Conservation (phyloP, 306 rosid species). For the Mimosa bimucronata region DNA sequence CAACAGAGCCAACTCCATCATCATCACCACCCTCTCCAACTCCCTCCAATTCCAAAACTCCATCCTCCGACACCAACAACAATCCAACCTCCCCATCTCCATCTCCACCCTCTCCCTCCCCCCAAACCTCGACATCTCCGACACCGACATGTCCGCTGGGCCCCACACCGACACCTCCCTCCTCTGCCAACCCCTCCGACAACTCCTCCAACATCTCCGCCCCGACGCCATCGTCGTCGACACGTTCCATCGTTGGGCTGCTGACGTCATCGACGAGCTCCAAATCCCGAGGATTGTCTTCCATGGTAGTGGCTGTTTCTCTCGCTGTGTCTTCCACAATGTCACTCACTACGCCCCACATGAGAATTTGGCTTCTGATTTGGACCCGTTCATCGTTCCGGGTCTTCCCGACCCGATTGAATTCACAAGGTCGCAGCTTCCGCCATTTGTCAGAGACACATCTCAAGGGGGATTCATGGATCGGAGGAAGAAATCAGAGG, state of each 20-base stretch:
- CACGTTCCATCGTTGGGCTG: slow-evolving; percentile 59
- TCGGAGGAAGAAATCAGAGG: slow-evolving; percentile 24
- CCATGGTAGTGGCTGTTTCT: slow-evolving; percentile 58
- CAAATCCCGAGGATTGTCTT: slow-evolving; percentile 47
- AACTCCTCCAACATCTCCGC: slow-evolving; percentile 36
- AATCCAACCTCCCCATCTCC: slow-evolving; percentile 37
- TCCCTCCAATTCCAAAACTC: slow-evolving; percentile 45
- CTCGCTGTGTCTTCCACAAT: slow-evolving; percentile 48
- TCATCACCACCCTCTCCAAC: slow-evolving; percentile 51
- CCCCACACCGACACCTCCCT: slow-evolving; percentile 44
- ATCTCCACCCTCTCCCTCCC: slow-evolving; percentile 47
- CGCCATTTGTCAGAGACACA: slow-evolving; percentile 35
- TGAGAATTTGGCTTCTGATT: slow-evolving; percentile 48
- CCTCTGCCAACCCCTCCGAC: slow-evolving; percentile 55
- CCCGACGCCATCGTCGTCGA: slow-evolving; percentile 63
- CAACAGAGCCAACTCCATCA: slow-evolving; percentile 59
- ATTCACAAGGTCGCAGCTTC: slow-evolving; percentile 58
- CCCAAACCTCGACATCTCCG: slow-evolving; percentile 32
- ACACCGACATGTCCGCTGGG: slow-evolving; percentile 49
- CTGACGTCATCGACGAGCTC: slow-evolving; percentile 39
- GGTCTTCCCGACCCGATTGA: slow-evolving; percentile 52
- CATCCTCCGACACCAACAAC: slow-evolving; percentile 55
- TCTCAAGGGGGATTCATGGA: slow-evolving; percentile 23
- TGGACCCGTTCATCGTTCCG: slow-evolving; percentile 51
- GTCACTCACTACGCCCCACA: slow-evolving; percentile 21